Base-by-base conservation (phyloP, 2,329 filamentous ascomycete species). In the Nemania sp. region DNA sequence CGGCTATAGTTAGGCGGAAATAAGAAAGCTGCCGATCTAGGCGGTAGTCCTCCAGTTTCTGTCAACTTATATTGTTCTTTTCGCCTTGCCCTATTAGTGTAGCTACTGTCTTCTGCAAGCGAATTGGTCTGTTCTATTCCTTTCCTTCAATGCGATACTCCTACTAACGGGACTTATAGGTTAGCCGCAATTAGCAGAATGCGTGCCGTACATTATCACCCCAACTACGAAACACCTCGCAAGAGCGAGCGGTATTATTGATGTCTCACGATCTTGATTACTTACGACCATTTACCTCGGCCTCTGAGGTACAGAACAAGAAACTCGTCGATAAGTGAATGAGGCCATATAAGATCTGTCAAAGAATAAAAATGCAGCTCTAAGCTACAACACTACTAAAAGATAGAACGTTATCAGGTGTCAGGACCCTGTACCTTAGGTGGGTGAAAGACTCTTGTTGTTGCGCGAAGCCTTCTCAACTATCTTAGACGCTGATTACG, bases 261-360 rank as follows among this genome's bases (percentile, higher is more conserved):
- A 41, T 41, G 38, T 49, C 20, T 27, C 47, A 51, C 47, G 22
- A 27, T 51, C 5, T 51, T 26, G 47, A 51, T 24, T 27, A 27
- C 47, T 27, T 51, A 49, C 47, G 24, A 27, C 47, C 47, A 24
- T 20, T 24, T 49, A 49, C 45, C 45, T 49, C 45, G 7, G 20
- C 45, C 45, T 20, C 45, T 49, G 45, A 49, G 45, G 45, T 24
- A 51, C 47, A 7, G 47, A 51, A 43, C 43, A 45, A 45, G n/a
- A n/a, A n/a, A 47, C 32, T 35, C 38, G 13, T 3, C 38, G 6
- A 41, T 13, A 41, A 5, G 38, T 7, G 38, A 15, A 15, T 15
- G 6, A 15, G 38, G 13, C 38, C 38, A 41, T 41, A 41, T 41
- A 15, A 15, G 38, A 10, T 41, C 38, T n/a, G n/a, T n/a, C n/a